phyloP scores from a whole-genome alignment of 176 grass and related monocot genomes.

The Coix lacrymajobi region DNA sequence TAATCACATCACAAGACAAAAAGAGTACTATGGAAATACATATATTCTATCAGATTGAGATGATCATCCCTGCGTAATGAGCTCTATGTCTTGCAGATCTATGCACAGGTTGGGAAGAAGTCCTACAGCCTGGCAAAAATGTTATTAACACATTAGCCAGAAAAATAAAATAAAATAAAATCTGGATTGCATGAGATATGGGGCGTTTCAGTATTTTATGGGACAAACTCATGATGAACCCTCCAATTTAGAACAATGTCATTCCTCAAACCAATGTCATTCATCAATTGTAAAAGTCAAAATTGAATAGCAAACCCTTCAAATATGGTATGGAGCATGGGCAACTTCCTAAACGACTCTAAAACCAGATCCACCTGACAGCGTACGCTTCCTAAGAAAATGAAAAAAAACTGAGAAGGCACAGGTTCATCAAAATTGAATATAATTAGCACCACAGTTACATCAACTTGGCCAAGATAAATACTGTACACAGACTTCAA shows the following conservation, averaged over 20 bases:
- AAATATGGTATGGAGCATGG: not conserved
- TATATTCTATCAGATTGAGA: too few relatives aligned
- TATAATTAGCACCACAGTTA: slow-evolving; percentile 12
- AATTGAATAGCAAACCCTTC: not conserved
- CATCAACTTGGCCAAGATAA: slow-evolving; percentile 27
- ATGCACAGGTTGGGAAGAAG: not conserved
- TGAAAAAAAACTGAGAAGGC: slow-evolving; percentile 5
- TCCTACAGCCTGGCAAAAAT: not conserved
- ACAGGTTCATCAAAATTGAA: not conserved
- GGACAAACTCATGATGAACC: too few relatives aligned
- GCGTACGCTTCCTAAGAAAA: not conserved
- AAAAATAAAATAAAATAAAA: too few relatives aligned
- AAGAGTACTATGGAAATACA: not conserved
- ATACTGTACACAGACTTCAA: slow-evolving; percentile 24
- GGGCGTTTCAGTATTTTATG: too few relatives aligned
- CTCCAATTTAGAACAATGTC: too few relatives aligned
- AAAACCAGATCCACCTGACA: not conserved
- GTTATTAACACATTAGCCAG: not conserved
- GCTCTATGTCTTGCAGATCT: too few relatives aligned
- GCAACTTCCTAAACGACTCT: not conserved
- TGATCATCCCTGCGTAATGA: too few relatives aligned
- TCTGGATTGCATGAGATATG: too few relatives aligned
- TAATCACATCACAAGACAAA: not conserved
- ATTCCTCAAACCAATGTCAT: too few relatives aligned
- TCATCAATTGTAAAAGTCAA: not conserved